Evolutionary conservation across 352 stramenopile genomes (phyloP), one percentile per base, ranked within the genome.

Genomic region (Elongisporangium senticosum): DNA sequence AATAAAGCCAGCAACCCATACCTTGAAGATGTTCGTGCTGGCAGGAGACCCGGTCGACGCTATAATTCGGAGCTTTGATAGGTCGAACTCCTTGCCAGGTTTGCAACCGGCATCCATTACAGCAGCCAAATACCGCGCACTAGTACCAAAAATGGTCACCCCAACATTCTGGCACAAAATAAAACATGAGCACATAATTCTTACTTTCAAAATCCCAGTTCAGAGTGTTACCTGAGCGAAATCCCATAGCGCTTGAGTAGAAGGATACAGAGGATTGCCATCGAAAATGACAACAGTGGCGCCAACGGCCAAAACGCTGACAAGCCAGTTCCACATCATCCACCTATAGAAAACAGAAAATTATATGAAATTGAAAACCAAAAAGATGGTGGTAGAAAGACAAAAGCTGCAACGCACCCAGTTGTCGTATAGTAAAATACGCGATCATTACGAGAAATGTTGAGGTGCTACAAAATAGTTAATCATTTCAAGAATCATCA

Each of bases 291-390:
- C 83, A 50, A 96, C 58, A 7, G 83, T 88, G 24, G 83, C 79
- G 24, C 83, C 81, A 58, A 84, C 68, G 17, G 80, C 76, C 11
- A 96, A 75, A 5, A 64, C 77, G 48, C 79, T 89, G 28, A 89
- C 77, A 54, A 91, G 67, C 85, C 85, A 96, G 58, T 94, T 93
- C 86, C 86, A 95, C 86, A 95, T 95, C 86, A 95, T 95, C 84
- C 82, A 90, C 4, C 67, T 71, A 28, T 6, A 51, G 6, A 55
- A 11, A n/a, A 51, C 23, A 26, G 21, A 19, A 49, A 43, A 33
- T 22, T 19, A 21, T 22, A 53, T 2, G 13, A 49, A 11, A 47
- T 26, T 48, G 6, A 24, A 40, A 19, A 11, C 48, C n/a, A 49
- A 20, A 14, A 3, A 33, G 6, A 47, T 10, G 52, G 22, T 52